These are phyloP conservation scores for Ophioceras dolichostomum DNA, from an alignment of 2,329 filamentous ascomycete species.

Conservation along the genomic window DNA sequence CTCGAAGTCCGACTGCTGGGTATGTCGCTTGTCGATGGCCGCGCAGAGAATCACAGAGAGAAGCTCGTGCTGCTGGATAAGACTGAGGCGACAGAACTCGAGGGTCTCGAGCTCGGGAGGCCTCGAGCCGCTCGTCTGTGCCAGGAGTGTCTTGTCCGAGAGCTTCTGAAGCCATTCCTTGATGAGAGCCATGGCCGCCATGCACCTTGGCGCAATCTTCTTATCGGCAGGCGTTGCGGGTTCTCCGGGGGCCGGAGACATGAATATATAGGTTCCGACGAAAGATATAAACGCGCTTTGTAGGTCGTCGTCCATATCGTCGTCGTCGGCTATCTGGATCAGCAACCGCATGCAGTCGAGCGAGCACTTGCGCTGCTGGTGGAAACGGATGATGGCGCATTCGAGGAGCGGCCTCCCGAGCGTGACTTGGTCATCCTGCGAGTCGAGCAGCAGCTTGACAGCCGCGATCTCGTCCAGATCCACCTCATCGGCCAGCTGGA, in stretches of 20 bases:
- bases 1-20: conserved; percentile 59
- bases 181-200: conserved; percentile 64
- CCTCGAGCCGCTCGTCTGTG: conserved; percentile 39
- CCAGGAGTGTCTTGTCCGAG: conserved; percentile 62
- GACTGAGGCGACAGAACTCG: conserved; percentile 66
- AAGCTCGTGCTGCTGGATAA: conserved; percentile 82
- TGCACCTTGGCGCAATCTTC: conserved; percentile 61
- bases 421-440: conserved; percentile 54
- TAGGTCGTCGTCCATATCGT: conserved; percentile 35
- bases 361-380: conserved; percentile 71
- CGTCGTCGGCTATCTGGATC: conserved; percentile 54
- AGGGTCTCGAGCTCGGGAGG: conserved; percentile 61
- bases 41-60: conserved; percentile 70
- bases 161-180: conserved; percentile 66
- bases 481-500: conserved; percentile 76
- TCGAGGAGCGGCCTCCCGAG: conserved; percentile 64
- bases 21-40: conserved; percentile 64
- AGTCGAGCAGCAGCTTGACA: conserved; percentile 62
- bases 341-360: conserved; percentile 76
- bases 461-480: conserved; percentile 85
- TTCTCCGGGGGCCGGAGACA: conserved; percentile 29
- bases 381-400: conserved; percentile 75
- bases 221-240: conserved; percentile 31
- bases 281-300: conserved; percentile 38
- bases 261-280: conserved; percentile 44